Conservation (phyloP, 1,139 yeast species). For the Sugiyamaella paludigena region DNA sequence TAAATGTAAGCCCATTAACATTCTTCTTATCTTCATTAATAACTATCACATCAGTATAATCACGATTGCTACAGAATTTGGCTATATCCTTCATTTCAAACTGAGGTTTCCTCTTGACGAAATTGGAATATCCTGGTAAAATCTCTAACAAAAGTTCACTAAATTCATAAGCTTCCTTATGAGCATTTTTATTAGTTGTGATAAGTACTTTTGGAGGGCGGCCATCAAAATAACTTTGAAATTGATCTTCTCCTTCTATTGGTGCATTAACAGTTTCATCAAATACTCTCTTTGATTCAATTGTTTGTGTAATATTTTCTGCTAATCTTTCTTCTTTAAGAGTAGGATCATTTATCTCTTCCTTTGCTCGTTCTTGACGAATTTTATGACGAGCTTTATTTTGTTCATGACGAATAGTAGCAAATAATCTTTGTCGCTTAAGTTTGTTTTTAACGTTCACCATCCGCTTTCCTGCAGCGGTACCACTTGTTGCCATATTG, state of each 20-base stretch:
- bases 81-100: constrained; percentile 85
- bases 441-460: constrained; percentile 64
- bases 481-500: constrained; percentile 2
- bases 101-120: constrained; percentile 82
- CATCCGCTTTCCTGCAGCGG: constrained; percentile 17
- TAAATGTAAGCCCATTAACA: constrained; percentile 87
- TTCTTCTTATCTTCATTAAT: constrained; percentile 91
- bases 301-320: constrained; percentile 79
- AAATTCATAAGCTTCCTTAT: constrained; percentile 83
- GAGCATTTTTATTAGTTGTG: constrained; percentile 86
- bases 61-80: constrained; percentile 73
- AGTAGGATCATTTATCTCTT: constrained; percentile 78
- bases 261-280: constrained; percentile 82
- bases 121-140: constrained; percentile 72
- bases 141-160: constrained; percentile 83
- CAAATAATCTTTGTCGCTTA: constrained; percentile 74
- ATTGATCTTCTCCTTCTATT: constrained; percentile 80
- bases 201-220: constrained; percentile 77
- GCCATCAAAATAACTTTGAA: constrained; percentile 60
- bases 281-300: constrained; percentile 81
- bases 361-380: constrained; percentile 76
- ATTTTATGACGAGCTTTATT: constrained; percentile 74
- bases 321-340: constrained; percentile 75
- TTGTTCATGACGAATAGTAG: constrained; percentile 69
- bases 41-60: constrained; percentile 80